Percentiles rank a stretch among this genome's conserved stretches.
Evolutionary conservation across 1,284 basidiomycete species (phyloP).

Genomic region (Cutaneotrichosporon dermatis): DNA sequence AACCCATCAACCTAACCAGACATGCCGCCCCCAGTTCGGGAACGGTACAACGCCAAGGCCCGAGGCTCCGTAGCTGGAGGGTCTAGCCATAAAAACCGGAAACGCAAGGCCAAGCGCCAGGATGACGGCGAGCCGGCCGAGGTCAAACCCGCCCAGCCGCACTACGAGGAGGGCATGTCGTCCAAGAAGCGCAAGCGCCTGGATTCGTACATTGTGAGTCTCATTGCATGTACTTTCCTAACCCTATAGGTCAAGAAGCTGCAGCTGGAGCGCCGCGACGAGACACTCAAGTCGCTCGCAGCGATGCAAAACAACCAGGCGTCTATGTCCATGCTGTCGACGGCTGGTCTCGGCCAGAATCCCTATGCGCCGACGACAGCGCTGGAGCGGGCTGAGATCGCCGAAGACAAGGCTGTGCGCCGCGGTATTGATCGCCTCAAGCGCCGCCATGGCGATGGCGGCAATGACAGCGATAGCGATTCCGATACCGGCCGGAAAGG

Average conservation of each 20-base stretch:
- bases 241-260: conserved; percentile 44
- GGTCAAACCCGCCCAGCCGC: conserved; percentile 42
- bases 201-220: conserved; percentile 52
- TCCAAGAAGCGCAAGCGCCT: conserved; percentile 49
- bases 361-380: conserved; percentile 43
- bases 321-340: conserved; percentile 31
- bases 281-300: conserved; percentile 40
- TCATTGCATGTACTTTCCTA: background rate
- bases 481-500: conserved; percentile 55
- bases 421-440: conserved; percentile 60
- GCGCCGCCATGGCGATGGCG: conserved; percentile 56
- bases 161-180: conserved; percentile 38
- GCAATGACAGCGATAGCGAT: conserved; percentile 50
- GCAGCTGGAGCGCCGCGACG: conserved; percentile 41
- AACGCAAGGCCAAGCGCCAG: conserved; percentile 37
- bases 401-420: conserved; percentile 67
- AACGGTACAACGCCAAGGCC: conserved; percentile 48
- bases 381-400: conserved; percentile 63
- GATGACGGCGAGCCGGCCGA: conserved; percentile 28
- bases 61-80: conserved; percentile 43
- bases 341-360: conserved; percentile 41
- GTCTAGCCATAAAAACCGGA: conserved; percentile 43
- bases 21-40: conserved; percentile 39
- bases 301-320: conserved; percentile 33
- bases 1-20: background rate